These are phyloP conservation scores for Pneumocystis sp. DNA, from an alignment of 1,139 yeast genomes.

Conservation along the genomic window DNA sequence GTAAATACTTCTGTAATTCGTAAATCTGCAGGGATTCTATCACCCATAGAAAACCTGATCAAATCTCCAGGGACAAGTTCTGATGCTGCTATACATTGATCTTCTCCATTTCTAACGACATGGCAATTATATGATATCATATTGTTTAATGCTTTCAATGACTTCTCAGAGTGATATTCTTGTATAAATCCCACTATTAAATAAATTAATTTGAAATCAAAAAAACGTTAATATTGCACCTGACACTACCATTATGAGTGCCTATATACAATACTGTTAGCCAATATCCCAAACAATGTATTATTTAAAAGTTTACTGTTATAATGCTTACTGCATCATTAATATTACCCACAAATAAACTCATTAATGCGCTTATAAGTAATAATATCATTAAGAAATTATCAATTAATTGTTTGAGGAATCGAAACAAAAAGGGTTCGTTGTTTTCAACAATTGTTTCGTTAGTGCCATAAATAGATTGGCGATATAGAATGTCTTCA, in stretches of 20 bases:
- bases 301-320: background rate
- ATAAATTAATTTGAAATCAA: background rate
- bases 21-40: constrained; percentile 86
- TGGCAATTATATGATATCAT: constrained; percentile 91
- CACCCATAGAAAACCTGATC: constrained; percentile 79
- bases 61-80: constrained; percentile 87
- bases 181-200: constrained; percentile 74
- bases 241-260: background rate
- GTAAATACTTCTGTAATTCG: constrained; percentile 42
- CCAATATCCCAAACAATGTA: background rate
- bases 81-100: constrained; percentile 68
- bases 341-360: constrained; percentile 79
- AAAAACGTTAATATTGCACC: background rate
- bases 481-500: constrained; percentile 28
- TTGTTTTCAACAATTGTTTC: constrained; percentile 63
- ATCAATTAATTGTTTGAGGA: constrained; percentile 63
- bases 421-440: constrained; percentile 54
- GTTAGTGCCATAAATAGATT: constrained; percentile 61
- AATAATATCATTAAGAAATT: constrained; percentile 77
- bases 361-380: constrained; percentile 72
- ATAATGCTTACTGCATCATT: constrained; percentile 66
- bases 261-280: background rate
- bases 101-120: constrained; percentile 57
- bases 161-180: constrained; percentile 86
- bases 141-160: constrained; percentile 76